phyloP scores from a whole-genome alignment of 352 stramenopile species.

The Phytopythium mirpurense region DNA sequence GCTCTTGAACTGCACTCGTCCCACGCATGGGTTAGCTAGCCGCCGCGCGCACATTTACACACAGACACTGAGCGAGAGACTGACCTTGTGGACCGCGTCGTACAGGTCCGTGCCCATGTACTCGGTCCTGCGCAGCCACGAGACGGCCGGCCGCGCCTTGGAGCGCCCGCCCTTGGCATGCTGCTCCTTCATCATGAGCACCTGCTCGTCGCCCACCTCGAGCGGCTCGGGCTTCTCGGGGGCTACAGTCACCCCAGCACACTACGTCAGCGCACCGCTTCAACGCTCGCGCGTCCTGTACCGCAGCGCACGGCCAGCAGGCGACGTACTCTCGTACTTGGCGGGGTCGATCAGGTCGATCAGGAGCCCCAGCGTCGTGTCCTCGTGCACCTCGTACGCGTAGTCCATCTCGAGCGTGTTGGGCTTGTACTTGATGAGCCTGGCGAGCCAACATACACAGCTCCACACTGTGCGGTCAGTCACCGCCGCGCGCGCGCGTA shows the following conservation, averaged over 20 bases:
- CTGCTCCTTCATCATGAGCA: constrained; percentile 76
- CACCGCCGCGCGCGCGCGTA: too few relatives aligned
- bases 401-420: constrained; percentile 84
- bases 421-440: constrained; percentile 85
- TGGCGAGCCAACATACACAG: constrained; percentile 9
- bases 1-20: constrained; percentile 57
- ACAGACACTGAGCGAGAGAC: not conserved
- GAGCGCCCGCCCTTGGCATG: constrained; percentile 38
- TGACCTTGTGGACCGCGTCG: constrained; percentile 74
- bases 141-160: constrained; percentile 68
- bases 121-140: constrained; percentile 77
- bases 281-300: too few relatives aligned
- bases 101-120: constrained; percentile 87
- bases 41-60: too few relatives aligned
- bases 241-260: constrained; percentile 22
- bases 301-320: not conserved
- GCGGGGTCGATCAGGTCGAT: constrained; percentile 84
- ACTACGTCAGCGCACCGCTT: not conserved
- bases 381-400: constrained; percentile 81
- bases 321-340: constrained; percentile 67
- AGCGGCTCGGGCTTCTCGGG: constrained; percentile 40
- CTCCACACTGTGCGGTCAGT: too few relatives aligned
- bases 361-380: constrained; percentile 65
- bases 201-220: constrained; percentile 70
- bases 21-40: not conserved